These are phyloP conservation scores for Paramecium sexaurelia DNA, from an alignment of 73 alveolate genomes.

Conservation along the genomic window DNA sequence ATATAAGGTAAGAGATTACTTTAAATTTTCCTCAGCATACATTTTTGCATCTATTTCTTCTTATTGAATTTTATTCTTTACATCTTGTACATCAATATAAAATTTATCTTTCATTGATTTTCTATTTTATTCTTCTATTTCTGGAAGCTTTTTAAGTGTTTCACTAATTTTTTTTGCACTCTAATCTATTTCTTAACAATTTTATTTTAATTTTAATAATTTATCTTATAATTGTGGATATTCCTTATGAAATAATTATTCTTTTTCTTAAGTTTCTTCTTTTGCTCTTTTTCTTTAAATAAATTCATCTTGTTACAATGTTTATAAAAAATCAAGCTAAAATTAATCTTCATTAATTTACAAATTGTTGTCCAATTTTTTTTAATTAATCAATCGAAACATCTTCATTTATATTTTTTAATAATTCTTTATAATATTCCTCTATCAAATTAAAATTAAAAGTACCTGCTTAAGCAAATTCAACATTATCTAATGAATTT, in stretches of 20 bases:
- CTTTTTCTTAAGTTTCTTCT: background rate
- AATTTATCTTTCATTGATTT: slow-evolving; percentile 45
- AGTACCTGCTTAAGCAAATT: background rate
- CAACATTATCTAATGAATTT: background rate
- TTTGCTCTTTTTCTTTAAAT: background rate
- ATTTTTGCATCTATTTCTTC: background rate
- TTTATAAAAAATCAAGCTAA: background rate
- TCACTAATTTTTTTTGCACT: background rate
- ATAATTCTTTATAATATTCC: background rate
- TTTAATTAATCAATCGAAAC: background rate
- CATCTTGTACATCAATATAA: slow-evolving; percentile 1
- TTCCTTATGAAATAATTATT: slow-evolving; percentile 14
- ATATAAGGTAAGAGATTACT: background rate
- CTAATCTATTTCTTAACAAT: background rate
- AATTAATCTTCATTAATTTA: background rate
- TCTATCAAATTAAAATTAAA: background rate
- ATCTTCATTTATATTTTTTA: background rate
- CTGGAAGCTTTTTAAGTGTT: background rate
- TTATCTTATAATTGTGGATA: slow-evolving; percentile 10
- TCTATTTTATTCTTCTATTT: slow-evolving; percentile 28
- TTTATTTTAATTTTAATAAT: background rate
- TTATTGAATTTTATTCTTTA: background rate
- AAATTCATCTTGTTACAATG: background rate
- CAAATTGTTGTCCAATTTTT: background rate
- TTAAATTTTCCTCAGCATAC: background rate